These are phyloP conservation scores for Pezicula carpinea DNA, from an alignment of 2,329 filamentous ascomycete species.

Conservation along the genomic window DNA sequence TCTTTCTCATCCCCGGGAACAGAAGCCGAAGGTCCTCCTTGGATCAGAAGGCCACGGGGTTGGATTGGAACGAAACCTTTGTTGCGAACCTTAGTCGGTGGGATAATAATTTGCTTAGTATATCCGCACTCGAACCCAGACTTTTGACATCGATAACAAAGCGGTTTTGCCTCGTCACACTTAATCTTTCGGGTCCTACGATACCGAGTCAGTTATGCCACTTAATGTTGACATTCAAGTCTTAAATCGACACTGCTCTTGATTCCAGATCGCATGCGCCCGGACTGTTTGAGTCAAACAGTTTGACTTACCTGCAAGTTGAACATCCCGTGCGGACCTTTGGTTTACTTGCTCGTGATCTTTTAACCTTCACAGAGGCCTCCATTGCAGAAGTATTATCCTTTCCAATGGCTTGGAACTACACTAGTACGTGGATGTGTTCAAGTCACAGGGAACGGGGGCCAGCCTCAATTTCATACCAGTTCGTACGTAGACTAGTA, in stretches of 20 bases:
- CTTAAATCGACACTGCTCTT: no score
- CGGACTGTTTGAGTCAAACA: conserved; percentile 4
- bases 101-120: neutral
- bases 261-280: neutral
- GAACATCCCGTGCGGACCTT: conserved; percentile 13
- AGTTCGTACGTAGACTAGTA: no score
- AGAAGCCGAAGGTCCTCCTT: conserved; percentile 4
- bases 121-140: conserved; percentile 11
- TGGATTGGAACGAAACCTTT: conserved; percentile 8
- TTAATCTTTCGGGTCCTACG: conserved; percentile 10
- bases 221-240: no score
- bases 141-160: conserved; percentile 13
- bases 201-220: conserved; percentile 1
- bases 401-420: no score
- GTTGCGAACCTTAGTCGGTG: conserved; percentile 5
- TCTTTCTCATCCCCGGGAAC: conserved; percentile 10
- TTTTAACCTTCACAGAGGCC: no score
- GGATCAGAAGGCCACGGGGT: conserved; percentile 7
- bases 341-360: conserved; percentile 10
- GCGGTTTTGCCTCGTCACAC: conserved; percentile 13
- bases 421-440: no score
- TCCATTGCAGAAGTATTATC: no score
- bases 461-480: no score
- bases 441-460: no score
- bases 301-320: conserved; percentile 11